Evolutionary conservation across 768 basidiomycete species (phyloP), one percentile per base, ranked within the genome.

Genomic region (Cubamyces lactineus): DNA sequence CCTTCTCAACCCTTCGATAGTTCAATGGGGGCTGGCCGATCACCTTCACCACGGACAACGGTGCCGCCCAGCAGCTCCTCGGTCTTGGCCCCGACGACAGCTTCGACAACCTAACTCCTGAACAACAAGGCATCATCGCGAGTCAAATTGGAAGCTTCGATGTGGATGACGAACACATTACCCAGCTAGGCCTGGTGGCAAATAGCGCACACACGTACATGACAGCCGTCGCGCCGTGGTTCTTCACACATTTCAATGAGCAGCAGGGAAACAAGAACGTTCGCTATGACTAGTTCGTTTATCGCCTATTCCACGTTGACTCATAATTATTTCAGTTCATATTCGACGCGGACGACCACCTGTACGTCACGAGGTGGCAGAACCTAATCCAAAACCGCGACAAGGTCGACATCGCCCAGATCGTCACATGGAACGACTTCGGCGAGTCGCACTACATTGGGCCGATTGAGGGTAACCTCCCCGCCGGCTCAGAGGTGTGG

Each of bases 361-460:
- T 86, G 23, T 84, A 87, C 69, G 76, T 80, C 26, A 74, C 77
- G 11, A 83, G 88, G 65, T 89, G 87, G 88, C 86, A 89, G 66
- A 77, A 82, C 55, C 71, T 89, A 26, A 79, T 88, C 56, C 67
- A 72, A 24, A 80, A 84, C 73, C 78, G 86, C 19, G 72, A 79
- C 66, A 64, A 70, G 51, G 73, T 80, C 67, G 75, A 76, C 59
- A 63, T 86, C 54, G 81, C 80, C 21, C 82, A 89, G 69, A 76
- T 88, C 64, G 78, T 86, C 51, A 86, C 84, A n/a, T 91, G 87
- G 87, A 91, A 91, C 73, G 85, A 90, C 70, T 90, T 82, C 65
- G 87, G 88, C 67, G 88, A 90, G 75, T 87, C 87, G 1, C 82
- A 86, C 67, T 90, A 92, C 73, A 77, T 84, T 67, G 86, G 88